Conservation (phyloP, 306 rosid genomes). For the Glycyrrhiza uralensis region DNA sequence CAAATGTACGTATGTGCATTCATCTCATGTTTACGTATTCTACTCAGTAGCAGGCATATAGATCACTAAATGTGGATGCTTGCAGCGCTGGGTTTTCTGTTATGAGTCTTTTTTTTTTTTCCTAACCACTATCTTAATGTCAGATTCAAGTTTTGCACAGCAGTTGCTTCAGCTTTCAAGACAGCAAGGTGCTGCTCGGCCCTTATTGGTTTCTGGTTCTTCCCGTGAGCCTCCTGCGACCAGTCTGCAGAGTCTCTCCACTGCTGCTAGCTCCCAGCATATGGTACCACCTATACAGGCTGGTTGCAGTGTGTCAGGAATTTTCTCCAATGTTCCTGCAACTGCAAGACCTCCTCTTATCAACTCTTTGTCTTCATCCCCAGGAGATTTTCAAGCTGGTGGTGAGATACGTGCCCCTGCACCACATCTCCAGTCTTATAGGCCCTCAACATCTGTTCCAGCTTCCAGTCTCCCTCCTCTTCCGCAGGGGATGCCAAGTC, state of each 20-base stretch:
- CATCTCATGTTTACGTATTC: neutral
- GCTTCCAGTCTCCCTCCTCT: constrained; percentile 20
- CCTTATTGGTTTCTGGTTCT: constrained; percentile 29
- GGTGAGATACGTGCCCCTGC: constrained; percentile 60
- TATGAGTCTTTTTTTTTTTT: neutral
- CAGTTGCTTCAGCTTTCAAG: constrained; percentile 35
- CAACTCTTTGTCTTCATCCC: constrained; percentile 36
- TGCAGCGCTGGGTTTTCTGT: neutral
- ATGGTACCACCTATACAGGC: constrained; percentile 29
- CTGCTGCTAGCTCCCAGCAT: constrained; percentile 19
- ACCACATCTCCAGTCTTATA: constrained; percentile 67
- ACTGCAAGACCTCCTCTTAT: constrained; percentile 44
- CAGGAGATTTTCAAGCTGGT: constrained; percentile 39
- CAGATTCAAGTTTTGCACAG: constrained; percentile 45
- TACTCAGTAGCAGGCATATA: neutral
- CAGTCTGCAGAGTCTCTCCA: constrained; percentile 28
- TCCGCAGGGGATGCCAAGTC: constrained; percentile 25
- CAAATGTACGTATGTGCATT: neutral
- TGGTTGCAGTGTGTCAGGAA: constrained; percentile 23
- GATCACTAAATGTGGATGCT: neutral
- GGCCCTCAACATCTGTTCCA: constrained; percentile 38
- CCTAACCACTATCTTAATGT: constrained; percentile 24
- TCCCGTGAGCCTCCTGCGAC: constrained; percentile 26
- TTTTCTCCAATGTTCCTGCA: constrained; percentile 30
- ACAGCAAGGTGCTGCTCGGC: constrained; percentile 36